These are phyloP conservation scores for Cymbopogon flexuosus DNA, from an alignment of 202 grass and related monocot species.

Conservation along the genomic window DNA sequence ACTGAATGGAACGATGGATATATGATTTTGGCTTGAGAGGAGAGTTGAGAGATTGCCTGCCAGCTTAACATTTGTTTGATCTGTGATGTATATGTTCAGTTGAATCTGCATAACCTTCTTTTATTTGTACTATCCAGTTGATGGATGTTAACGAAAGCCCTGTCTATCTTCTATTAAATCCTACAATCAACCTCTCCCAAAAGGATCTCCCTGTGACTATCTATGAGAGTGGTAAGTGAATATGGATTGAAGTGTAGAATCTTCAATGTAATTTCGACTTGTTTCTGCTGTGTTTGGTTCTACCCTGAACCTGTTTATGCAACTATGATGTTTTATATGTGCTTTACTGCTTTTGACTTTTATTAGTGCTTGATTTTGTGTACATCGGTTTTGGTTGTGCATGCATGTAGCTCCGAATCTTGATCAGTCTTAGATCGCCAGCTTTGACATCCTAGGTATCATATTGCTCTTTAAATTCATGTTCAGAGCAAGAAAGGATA, in stretches of 20 bases:
- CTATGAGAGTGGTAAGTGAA: conserved; percentile 78
- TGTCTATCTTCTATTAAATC: conserved; percentile 94
- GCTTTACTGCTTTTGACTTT: background rate
- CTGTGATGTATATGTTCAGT: conserved; percentile 11
- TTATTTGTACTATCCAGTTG: conserved; percentile 49
- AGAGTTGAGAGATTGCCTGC: background rate
- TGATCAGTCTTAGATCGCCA: background rate
- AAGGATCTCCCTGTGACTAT: conserved; percentile 93
- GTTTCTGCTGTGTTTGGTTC: background rate
- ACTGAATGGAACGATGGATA: background rate
- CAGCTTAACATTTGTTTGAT: conserved; percentile 13
- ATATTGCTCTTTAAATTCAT: background rate
- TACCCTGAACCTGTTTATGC: background rate
- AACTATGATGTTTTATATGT: background rate
- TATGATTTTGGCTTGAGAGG: background rate
- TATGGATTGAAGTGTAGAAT: conserved; percentile 14
- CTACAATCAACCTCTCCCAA: conserved; percentile 85
- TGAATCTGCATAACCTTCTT: conserved; percentile 11
- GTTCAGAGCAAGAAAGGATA: background rate
- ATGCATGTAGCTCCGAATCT: background rate
- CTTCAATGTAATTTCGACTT: background rate
- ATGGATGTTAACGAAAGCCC: conserved; percentile 98
- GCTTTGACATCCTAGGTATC: background rate
- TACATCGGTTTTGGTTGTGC: background rate
- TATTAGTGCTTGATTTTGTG: background rate